These are phyloP conservation scores for Colletotrichum graminicola DNA, from an alignment of 2,329 filamentous ascomycete species.

Conservation along the genomic window DNA sequence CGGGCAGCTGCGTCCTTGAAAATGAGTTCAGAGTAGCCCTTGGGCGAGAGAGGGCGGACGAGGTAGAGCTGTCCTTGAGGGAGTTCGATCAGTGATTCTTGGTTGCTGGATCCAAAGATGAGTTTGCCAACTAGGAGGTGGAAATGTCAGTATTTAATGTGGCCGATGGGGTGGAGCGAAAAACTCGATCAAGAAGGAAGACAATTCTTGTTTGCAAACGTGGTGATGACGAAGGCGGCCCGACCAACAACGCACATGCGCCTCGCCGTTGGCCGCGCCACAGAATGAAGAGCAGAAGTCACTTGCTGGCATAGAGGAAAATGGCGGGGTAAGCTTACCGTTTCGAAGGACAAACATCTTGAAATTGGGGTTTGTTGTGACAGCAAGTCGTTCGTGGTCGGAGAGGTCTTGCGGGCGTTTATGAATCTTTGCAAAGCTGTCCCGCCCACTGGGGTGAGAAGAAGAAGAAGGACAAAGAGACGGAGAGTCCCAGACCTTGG, in stretches of 20 bases:
- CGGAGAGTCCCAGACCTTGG: conserved; percentile 36
- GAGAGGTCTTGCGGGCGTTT: conserved; percentile 25
- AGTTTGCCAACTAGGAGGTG: conserved; percentile 81
- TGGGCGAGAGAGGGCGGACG: conserved; percentile 92
- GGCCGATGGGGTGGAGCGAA: neutral
- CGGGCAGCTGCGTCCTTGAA: conserved; percentile 96
- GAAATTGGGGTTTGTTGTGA: conserved; percentile 39
- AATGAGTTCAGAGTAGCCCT: conserved; percentile 98
- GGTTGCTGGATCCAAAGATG: conserved; percentile 87
- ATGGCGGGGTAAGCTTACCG: conserved; percentile 49
- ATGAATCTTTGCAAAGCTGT: conserved; percentile 33
- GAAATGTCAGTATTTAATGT: conserved; percentile 25
- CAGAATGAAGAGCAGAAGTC: neutral
- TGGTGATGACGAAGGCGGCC: conserved; percentile 19
- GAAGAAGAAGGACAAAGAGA: conserved; percentile 17
- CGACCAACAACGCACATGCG: conserved; percentile 6
- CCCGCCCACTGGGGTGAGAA: conserved; percentile 26
- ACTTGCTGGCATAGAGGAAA: neutral
- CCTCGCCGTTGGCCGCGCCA: conserved; percentile 2
- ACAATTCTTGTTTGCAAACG: conserved; percentile 8
- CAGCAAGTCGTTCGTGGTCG: conserved; percentile 19
- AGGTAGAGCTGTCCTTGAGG: conserved; percentile 97
- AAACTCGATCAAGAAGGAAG: conserved; percentile 5
- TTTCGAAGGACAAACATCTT: conserved; percentile 56
- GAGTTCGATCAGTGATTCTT: conserved; percentile 94